phyloP scores from a whole-genome alignment of 75 land plant genomes.

The Sequoia sempervirens region DNA sequence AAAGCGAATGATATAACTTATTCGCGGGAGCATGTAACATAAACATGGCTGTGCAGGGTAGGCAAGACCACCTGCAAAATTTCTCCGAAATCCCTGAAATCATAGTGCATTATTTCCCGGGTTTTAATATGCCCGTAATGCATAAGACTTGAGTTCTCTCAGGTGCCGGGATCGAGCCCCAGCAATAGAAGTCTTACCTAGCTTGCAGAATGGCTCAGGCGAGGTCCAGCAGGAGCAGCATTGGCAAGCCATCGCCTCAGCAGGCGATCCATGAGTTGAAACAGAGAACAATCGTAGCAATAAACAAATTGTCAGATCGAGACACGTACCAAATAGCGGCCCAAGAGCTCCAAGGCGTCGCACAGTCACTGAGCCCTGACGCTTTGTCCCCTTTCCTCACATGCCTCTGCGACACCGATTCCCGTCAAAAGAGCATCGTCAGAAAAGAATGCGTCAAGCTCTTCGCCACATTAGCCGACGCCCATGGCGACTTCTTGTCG shows the following conservation, averaged over 20 bases:
- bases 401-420: conserved; percentile 60
- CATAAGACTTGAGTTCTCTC: background rate
- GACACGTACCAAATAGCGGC: conserved; percentile 74
- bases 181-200: no score
- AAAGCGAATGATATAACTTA: background rate
- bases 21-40: background rate
- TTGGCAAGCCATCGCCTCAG: conserved; percentile 14
- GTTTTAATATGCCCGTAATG: background rate
- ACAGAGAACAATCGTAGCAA: conserved; percentile 44
- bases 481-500: conserved; percentile 55
- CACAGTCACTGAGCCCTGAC: conserved; percentile 45
- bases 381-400: conserved; percentile 54
- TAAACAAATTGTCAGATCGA: conserved; percentile 88
- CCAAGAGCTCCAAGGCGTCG: conserved; percentile 64
- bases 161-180: no score
- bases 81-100: background rate
- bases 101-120: background rate
- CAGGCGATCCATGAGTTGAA: conserved; percentile 40
- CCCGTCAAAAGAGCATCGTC: conserved; percentile 68
- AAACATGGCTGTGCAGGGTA: background rate
- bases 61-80: background rate
- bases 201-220: background rate
- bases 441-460: conserved; percentile 69
- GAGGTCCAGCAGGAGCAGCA: conserved; percentile 1
- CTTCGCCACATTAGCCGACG: conserved; percentile 34